Conservation (phyloP, 331 rosid species). For the Malus hybrid region DNA sequence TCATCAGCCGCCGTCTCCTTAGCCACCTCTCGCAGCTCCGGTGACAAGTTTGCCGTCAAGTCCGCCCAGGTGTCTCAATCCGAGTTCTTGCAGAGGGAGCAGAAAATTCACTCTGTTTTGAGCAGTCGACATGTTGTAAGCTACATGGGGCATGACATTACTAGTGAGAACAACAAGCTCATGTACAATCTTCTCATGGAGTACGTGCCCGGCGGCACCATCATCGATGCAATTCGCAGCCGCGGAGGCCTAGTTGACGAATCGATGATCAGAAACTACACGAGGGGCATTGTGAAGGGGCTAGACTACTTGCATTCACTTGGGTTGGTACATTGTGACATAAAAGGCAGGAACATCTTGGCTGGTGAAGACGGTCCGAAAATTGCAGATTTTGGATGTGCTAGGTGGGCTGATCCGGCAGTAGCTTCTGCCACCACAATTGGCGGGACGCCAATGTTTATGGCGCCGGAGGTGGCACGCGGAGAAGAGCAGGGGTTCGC, state of each 20-base stretch:
- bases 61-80: constrained; percentile 48
- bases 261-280: constrained; percentile 37
- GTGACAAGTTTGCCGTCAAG: constrained; percentile 55
- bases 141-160: constrained; percentile 48
- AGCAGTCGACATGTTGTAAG: constrained; percentile 50
- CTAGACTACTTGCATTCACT: constrained; percentile 55
- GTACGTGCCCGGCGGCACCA: constrained; percentile 54
- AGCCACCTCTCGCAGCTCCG: constrained; percentile 34
- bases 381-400: constrained; percentile 86
- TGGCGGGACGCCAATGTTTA: constrained; percentile 64
- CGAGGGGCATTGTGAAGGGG: constrained; percentile 41
- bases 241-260: constrained; percentile 36
- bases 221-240: constrained; percentile 30
- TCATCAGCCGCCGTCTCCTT: constrained; percentile 80
- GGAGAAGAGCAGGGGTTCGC: constrained; percentile 72
- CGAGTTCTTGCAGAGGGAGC: constrained; percentile 49
- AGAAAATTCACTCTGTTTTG: constrained; percentile 47
- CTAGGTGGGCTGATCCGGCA: constrained; percentile 24
- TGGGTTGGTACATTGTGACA: constrained; percentile 88
- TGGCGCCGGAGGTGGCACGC: constrained; percentile 32
- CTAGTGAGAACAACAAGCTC: constrained; percentile 32
- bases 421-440: not conserved
- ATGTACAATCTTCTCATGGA: constrained; percentile 75
- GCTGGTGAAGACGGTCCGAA: constrained; percentile 47
- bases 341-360: constrained; percentile 75